Evolutionary conservation across 495 filamentous ascomycete species (phyloP), one percentile per base, ranked within the genome.

Genomic region (Aspergillus diversus): DNA sequence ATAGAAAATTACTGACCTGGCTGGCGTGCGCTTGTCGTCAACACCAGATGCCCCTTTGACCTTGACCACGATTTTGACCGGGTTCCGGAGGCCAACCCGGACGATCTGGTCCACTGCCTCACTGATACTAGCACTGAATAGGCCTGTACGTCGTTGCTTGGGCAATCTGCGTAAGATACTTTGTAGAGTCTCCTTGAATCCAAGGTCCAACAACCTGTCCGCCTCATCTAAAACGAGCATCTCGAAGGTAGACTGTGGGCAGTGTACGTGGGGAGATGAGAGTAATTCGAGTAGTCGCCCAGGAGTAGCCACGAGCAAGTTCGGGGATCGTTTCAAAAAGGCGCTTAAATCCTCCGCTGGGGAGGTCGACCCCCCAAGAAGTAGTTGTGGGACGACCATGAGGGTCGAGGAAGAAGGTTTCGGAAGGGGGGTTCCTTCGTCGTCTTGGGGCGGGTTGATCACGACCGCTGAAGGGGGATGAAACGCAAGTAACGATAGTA

Each of bases 211-310:
- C 31, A 99, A 77, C 57, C 96, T 80, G 71, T 99, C 95, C 47
- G 95, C 95, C 76, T 99, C 95, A 69, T 99, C 95, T 55, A 99
- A 81, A 51, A 99, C 90, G 12, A 99, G 83, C 60, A 90, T 86
- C 68, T 97, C 92, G 67, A 97, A 97, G 0, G 90, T 90, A 33
- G 92, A 93, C 56, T 92, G 87, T 0, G 94, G 88, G 63, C 90
- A 92, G 70, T 96, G 90, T 5, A 98, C 93, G 73, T 96, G 90
- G 7, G 87, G 90, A n/a, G 92, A 96, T 5, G 90, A 90, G 16
- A 99, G 85, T 5, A 98, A 80, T 63, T 97, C 95, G 2, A 94
- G 80, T 3, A 99, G 83, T 42, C 95, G 87, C 0, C 96, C 96
- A 1, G 95, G 95, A 0, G 95, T 98, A 8, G 86, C 89, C 56